phyloP scores from a whole-genome alignment of 2,329 filamentous ascomycete species.

The Ophiostoma sp. region DNA sequence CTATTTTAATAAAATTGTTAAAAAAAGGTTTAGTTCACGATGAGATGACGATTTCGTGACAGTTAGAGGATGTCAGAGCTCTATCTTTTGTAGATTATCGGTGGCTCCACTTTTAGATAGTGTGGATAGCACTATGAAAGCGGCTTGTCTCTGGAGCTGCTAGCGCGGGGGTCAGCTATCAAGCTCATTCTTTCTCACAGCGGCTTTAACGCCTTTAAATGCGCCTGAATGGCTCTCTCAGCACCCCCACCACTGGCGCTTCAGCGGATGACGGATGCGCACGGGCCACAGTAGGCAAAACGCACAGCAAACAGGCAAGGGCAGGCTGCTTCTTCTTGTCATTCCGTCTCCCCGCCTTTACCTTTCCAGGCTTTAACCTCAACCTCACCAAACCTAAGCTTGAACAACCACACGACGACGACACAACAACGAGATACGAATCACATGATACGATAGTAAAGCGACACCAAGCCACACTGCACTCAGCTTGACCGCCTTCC shows the following conservation, averaged over 20 bases:
- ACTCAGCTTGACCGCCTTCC: not conserved
- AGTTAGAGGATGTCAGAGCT: not conserved
- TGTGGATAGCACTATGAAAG: not conserved
- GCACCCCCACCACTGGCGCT: not conserved
- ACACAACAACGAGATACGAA: not conserved
- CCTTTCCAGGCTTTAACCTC: not conserved
- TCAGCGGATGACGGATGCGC: not conserved
- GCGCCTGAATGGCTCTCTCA: not conserved
- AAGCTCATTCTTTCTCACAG: not conserved
- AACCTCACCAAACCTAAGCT: not conserved
- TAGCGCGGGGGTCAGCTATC: conserved; percentile 4
- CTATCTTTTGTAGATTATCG: not conserved
- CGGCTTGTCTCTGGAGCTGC: not conserved
- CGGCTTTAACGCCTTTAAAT: not conserved
- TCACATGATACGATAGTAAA: not conserved
- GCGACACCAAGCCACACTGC: not conserved
- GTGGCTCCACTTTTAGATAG: not conserved
- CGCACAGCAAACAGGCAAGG: not conserved
- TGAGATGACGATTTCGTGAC: not conserved
- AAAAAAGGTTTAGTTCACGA: not conserved
- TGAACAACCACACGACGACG: not conserved
- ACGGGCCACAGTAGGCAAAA: conserved; percentile 8
- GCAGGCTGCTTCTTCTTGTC: not conserved
- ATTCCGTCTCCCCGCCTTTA: not conserved
- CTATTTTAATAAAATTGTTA: not conserved